A percentile compares a stretch with the other conserved stretches of the same genome.
Evolutionary conservation across 352 stramenopile genomes (phyloP).

Genomic region (Phytophthora capsici): DNA sequence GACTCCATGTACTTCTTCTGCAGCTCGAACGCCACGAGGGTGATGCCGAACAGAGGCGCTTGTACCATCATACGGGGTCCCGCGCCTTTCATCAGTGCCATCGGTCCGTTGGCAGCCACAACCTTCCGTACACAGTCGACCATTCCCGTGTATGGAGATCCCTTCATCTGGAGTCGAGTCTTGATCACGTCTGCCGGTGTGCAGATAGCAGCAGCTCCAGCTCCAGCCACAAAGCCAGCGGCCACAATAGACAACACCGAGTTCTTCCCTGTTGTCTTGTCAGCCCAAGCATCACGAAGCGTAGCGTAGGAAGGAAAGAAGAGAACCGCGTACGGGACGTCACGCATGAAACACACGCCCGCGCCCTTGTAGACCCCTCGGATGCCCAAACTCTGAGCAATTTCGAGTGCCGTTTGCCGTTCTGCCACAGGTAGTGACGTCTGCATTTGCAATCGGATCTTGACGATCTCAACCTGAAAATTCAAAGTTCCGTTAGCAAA

Average conservation of each 20-base stretch:
- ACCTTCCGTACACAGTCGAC: slow-evolving; percentile 86
- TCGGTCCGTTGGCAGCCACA: slow-evolving; percentile 74
- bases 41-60: slow-evolving; percentile 87
- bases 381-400: slow-evolving; percentile 76
- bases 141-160: slow-evolving; percentile 82
- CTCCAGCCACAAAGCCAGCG: slow-evolving; percentile 67
- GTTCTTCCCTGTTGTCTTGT: slow-evolving; percentile 58
- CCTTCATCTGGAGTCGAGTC: slow-evolving; percentile 85
- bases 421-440: slow-evolving; percentile 66
- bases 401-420: slow-evolving; percentile 59
- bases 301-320: slow-evolving; percentile 93
- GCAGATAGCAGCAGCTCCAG: slow-evolving; percentile 61
- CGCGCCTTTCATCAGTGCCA: slow-evolving; percentile 87
- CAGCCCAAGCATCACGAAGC: slow-evolving; percentile 52
- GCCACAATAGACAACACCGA: slow-evolving; percentile 68
- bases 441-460: slow-evolving; percentile 92
- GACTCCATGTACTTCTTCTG: slow-evolving; percentile 91
- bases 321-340: slow-evolving; percentile 93
- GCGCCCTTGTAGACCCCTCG: slow-evolving; percentile 88
- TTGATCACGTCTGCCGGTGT: slow-evolving; percentile 91
- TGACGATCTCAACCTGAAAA: slow-evolving; percentile 88
- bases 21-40: slow-evolving; percentile 85
- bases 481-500: slow-evolving; percentile 22
- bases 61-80: slow-evolving; percentile 89
- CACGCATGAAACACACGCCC: slow-evolving; percentile 87